These are phyloP conservation scores for Spencermartinsiella ligniputridi DNA, from an alignment of 1,139 yeast species.

Conservation along the genomic window DNA sequence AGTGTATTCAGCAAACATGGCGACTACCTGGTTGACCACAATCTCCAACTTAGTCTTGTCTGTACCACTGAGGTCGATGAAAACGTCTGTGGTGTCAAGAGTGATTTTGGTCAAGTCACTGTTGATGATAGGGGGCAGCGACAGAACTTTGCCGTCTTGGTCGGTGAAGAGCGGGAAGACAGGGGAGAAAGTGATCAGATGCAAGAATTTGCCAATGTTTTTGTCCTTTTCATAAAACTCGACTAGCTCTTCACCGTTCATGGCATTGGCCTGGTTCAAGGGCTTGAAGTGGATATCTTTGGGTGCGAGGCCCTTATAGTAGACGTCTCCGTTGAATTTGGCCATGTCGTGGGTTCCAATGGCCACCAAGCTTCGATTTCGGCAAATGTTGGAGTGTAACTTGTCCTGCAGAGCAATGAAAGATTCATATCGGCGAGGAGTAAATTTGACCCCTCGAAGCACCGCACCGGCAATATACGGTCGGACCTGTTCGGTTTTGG, in stretches of 20 bases:
- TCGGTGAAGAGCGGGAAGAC: slow-evolving; percentile 90
- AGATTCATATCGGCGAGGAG: slow-evolving; percentile 82
- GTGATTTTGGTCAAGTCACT: slow-evolving; percentile 87
- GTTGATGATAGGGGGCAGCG: slow-evolving; percentile 96
- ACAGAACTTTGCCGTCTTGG: slow-evolving; percentile 70
- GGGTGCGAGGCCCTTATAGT: slow-evolving; percentile 83
- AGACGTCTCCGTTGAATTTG: slow-evolving; percentile 63
- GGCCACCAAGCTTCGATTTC: slow-evolving; percentile 95
- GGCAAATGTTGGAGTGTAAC: slow-evolving; percentile 89
- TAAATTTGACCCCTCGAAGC: slow-evolving; percentile 75
- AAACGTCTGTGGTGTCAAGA: slow-evolving; percentile 77
- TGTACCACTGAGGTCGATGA: slow-evolving; percentile 92
- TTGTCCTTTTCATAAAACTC: slow-evolving; percentile 89
- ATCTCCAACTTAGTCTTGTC: slow-evolving; percentile 90
- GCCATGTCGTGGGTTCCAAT: slow-evolving; percentile 97
- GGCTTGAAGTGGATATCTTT: slow-evolving; percentile 68
- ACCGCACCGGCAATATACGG: slow-evolving; percentile 95
- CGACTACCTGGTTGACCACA: slow-evolving; percentile 85
- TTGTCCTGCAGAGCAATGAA: slow-evolving; percentile 96
- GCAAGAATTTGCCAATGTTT: slow-evolving; percentile 83
- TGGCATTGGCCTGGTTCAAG: slow-evolving; percentile 72
- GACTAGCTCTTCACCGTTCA: slow-evolving; percentile 77
- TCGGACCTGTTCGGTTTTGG: slow-evolving; percentile 68
- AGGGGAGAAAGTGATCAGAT: slow-evolving; percentile 82
- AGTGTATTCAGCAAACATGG: slow-evolving; percentile 92